Conservation (phyloP, 2,329 filamentous ascomycete genomes). For the Colletotrichum sp. region DNA sequence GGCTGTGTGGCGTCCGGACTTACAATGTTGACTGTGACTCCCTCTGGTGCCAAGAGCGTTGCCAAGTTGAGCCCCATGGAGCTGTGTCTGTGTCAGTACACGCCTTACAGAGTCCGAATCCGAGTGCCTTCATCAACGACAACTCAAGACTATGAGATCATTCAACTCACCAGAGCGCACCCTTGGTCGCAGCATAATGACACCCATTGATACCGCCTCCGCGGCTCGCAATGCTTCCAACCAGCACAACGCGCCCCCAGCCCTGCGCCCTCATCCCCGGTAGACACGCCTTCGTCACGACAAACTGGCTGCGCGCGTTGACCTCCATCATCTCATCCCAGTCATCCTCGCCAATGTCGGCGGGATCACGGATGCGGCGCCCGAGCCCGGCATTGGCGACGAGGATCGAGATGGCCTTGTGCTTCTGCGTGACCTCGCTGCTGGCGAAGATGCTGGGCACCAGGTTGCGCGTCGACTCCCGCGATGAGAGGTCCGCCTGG, state of each 20-base stretch:
- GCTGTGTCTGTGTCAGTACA: conserved; percentile 19
- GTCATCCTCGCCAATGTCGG: conserved; percentile 37
- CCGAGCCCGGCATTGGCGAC: conserved; percentile 38
- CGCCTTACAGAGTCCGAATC: neutral
- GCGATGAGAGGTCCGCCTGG: conserved; percentile 31
- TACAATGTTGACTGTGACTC: conserved; percentile 39
- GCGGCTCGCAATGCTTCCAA: conserved; percentile 37
- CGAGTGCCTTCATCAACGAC: neutral
- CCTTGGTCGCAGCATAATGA: conserved; percentile 39
- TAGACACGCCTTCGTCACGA: conserved; percentile 35
- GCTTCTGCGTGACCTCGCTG: conserved; percentile 22
- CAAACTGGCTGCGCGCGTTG: conserved; percentile 37
- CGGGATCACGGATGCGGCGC: conserved; percentile 36
- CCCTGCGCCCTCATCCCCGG: conserved; percentile 33
- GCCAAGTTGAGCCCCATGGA: conserved; percentile 39
- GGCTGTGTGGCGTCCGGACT: neutral
- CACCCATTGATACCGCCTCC: conserved; percentile 39
- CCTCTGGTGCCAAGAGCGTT: conserved; percentile 34
- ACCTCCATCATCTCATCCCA: conserved; percentile 41
- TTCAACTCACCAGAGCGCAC: conserved; percentile 22
- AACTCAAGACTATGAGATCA: neutral
- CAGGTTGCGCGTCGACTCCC: conserved; percentile 28
- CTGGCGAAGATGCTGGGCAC: conserved; percentile 25
- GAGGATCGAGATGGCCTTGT: conserved; percentile 33
- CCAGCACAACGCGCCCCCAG: conserved; percentile 36